Base-by-base conservation (phyloP, 768 basidiomycete species). In the Boletus fagicola region DNA sequence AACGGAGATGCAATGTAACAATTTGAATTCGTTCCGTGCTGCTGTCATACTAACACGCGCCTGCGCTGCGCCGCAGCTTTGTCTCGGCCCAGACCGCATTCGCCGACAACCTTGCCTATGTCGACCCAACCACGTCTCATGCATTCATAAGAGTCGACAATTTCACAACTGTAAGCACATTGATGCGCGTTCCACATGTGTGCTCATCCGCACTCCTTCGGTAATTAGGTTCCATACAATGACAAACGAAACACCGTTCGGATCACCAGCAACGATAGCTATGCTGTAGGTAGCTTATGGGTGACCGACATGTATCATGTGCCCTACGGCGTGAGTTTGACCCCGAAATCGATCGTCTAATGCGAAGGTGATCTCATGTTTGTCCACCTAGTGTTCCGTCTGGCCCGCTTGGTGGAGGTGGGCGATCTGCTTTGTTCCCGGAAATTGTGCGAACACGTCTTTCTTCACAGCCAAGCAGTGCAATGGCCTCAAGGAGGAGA, bases 131-230 rank as follows among this genome's bases (percentile, higher is more conserved):
- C 18, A 86, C 87, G 4, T 86, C 84, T 15, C 86, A 87, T 58
- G 89, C 88, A 2, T 83, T 92, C 64, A 86, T 92, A 66, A 82
- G 80, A 64, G 88, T 91, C 13, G 90, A 91, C 73, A 90, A 90
- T 67, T 82, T 79, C 30, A 77, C 85, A 1, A 75, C 65, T 1
- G 80, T 88, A 18, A 68, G 68, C 18, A 64, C 57, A 43, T 18
- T 39, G 2, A 28, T 16, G 30, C 13, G 12, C 28, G 8, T 59
- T 44, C 50, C 26, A 10, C 6, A 4, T 12, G 16, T 7, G 49
- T 53, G 30, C 45, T 62, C 47, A 58, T 8, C 22, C 39, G 5
- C 26, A 42, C 51, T 18, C 4, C 20, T 52, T 39, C 16, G 45
- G 36, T 13, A 18, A 42, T 15, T 48, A 73, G 70, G 72, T 72